A percentile compares a stretch with the other conserved stretches of the same genome.
These are phyloP conservation scores for Talaromyces wortmannii DNA, from an alignment of 495 filamentous ascomycete genomes.

Conservation along the genomic window DNA sequence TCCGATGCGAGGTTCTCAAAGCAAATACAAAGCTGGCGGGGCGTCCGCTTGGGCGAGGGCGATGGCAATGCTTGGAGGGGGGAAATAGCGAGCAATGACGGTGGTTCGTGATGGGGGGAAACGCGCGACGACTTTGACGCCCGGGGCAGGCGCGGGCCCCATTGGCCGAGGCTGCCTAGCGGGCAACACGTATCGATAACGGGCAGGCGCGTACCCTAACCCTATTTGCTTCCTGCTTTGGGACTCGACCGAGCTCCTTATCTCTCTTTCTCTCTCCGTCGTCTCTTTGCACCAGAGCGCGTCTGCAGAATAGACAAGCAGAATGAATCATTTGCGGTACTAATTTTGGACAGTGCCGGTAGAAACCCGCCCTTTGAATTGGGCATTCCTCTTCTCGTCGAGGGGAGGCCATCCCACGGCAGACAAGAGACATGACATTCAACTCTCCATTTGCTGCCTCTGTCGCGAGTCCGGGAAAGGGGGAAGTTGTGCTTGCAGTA, in stretches of 20 bases:
- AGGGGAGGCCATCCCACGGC: background rate
- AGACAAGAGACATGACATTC: conserved; percentile 22
- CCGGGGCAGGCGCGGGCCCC: background rate
- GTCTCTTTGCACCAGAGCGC: too few species aligned
- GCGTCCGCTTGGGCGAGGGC: background rate
- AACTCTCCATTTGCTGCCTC: conserved; percentile 62
- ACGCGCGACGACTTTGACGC: background rate
- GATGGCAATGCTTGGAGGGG: background rate
- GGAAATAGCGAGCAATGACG: background rate
- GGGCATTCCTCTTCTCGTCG: background rate
- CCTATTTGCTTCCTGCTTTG: background rate
- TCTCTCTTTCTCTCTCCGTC: background rate
- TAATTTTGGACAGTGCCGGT: too few species aligned
- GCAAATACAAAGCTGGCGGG: background rate
- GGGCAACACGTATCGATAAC: background rate
- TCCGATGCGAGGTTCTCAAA: background rate
- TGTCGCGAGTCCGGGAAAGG: conserved; percentile 67
- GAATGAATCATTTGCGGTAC: too few species aligned
- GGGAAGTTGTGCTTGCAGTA: conserved; percentile 64
- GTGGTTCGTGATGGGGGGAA: background rate
- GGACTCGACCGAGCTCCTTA: background rate
- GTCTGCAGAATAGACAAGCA: too few species aligned
- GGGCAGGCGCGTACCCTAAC: background rate
- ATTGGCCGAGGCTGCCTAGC: background rate
- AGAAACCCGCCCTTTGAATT: too few species aligned